Base-by-base conservation (phyloP, 2,329 filamentous ascomycete species). In the Orbilia ellipsospora region DNA sequence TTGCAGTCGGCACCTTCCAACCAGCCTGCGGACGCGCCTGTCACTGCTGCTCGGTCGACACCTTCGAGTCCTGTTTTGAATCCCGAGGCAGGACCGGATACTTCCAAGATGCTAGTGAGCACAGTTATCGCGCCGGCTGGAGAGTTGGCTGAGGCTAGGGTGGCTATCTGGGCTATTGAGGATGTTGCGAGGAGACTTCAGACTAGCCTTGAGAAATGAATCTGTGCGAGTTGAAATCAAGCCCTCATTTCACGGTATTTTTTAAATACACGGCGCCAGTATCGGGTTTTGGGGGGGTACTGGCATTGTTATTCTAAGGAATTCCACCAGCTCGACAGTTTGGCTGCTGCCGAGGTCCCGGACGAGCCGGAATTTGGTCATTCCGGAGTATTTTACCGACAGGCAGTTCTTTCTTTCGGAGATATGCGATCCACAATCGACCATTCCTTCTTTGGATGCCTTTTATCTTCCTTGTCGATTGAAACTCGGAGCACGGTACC, bases 141-240 rank as follows among this genome's bases (percentile, higher is more conserved):
- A 15, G 74, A 77, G 52, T 18, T 79, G 61, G 79, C 79, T 0
- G 79, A 80, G 61, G 79, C 79, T 18, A 67, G 79, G 36, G 72
- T 80, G 52, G 79, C 78, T 7, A 79, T 79, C 16, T 80, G 78
- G 79, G 79, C 78, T 10, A 75, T 80, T 8, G 78, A 80, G 59
- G 78, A 80, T 67, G 78, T 79, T 10, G 78, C 78, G 6, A 66
- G 62, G 55, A 20, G 69, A 40, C 55, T 73, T 23, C 69, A 73
- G 56, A 73, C 69, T 4, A 73, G 69, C 31, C 23, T 73, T 50
- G 69, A 73, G 56, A 61, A 73, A 42, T 73, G 62, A 40, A 7
- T 10, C 8, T 36, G 23, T 23, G 23, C 23, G 4, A 23, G 2
- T 23, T 2, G 23, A 23, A 23, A 23, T 23, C 23, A 23, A 23